These are phyloP conservation scores for Pythium diclinum DNA, from an alignment of 352 stramenopile genomes.

Conservation along the genomic window DNA sequence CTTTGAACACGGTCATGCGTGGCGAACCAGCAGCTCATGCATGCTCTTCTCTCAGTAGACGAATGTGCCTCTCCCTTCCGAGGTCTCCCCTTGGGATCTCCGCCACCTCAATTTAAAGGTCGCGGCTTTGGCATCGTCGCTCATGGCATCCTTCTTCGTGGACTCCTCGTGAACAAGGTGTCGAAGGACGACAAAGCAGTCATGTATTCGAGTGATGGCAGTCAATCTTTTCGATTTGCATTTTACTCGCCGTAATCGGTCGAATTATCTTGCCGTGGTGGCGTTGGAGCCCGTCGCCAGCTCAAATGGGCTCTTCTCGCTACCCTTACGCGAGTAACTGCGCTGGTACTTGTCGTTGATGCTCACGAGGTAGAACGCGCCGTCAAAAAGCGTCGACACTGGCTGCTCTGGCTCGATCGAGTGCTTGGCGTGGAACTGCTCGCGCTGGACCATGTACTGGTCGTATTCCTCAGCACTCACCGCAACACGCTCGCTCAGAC, in stretches of 20 bases:
- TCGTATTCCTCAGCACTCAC: slow-evolving; percentile 90
- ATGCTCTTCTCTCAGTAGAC: too few species aligned
- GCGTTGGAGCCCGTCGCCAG: background rate
- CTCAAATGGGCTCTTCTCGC: background rate
- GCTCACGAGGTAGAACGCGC: slow-evolving; percentile 90
- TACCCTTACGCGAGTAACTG: slow-evolving; percentile 74
- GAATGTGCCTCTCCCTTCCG: too few species aligned
- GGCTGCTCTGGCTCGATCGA: slow-evolving; percentile 72
- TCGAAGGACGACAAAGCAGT: too few species aligned
- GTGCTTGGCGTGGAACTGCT: slow-evolving; percentile 71
- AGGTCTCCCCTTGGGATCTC: too few species aligned
- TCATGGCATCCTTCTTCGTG: too few species aligned
- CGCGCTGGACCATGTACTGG: slow-evolving; percentile 88
- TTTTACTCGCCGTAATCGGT: background rate
- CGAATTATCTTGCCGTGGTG: background rate
- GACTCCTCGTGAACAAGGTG: too few species aligned
- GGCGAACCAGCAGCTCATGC: too few species aligned
- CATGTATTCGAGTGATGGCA: too few species aligned
- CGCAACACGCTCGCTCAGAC: slow-evolving; percentile 80
- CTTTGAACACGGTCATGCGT: too few species aligned
- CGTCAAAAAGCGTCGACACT: slow-evolving; percentile 56
- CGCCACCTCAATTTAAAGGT: too few species aligned
- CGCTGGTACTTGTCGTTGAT: slow-evolving; percentile 89
- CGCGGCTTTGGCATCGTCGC: too few species aligned
- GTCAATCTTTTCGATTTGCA: too few species aligned